These are phyloP conservation scores for Diplodia corticola DNA, from an alignment of 2,329 filamentous ascomycete genomes.

Conservation along the genomic window DNA sequence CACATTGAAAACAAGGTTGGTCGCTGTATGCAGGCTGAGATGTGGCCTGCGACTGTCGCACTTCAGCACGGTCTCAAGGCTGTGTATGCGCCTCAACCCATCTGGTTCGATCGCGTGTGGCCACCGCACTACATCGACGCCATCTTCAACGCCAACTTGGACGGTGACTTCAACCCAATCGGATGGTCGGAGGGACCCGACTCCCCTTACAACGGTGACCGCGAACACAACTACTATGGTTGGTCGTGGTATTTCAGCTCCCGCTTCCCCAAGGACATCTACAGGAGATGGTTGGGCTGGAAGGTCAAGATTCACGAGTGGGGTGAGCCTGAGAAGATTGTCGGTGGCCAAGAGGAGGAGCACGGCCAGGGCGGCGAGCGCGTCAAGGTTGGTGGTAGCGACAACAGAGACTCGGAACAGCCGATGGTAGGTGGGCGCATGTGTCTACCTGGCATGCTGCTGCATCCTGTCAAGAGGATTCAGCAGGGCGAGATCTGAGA, in stretches of 20 bases:
- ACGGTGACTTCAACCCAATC: conserved; percentile 65
- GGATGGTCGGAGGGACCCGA: conserved; percentile 47
- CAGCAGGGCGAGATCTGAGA: conserved; percentile 24
- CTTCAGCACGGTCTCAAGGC: conserved; percentile 92
- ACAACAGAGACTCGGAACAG: conserved; percentile 23
- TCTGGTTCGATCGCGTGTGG: conserved; percentile 87
- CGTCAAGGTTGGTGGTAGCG: conserved; percentile 47
- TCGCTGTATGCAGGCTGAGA: conserved; percentile 91
- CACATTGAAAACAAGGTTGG: conserved; percentile 86
- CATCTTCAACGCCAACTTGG: conserved; percentile 69
- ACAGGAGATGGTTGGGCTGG: conserved; percentile 82
- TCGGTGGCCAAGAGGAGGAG: conserved; percentile 43
- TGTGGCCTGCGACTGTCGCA: conserved; percentile 88
- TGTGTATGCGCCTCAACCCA: conserved; percentile 84
- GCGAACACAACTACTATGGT: conserved; percentile 85
- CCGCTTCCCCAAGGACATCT: conserved; percentile 77
- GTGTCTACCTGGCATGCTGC: conserved; percentile 85
- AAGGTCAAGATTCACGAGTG: conserved; percentile 77
- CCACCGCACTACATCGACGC: conserved; percentile 73
- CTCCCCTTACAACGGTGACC: conserved; percentile 56
- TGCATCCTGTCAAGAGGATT: conserved; percentile 80
- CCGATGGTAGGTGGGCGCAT: conserved; percentile 63
- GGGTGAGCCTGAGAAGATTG: conserved; percentile 69
- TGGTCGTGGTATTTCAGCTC: conserved; percentile 92
- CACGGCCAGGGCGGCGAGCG: conserved; percentile 31